Evolutionary conservation across 352 stramenopile species (phyloP).

Genomic region (Pythium brachiatum): DNA sequence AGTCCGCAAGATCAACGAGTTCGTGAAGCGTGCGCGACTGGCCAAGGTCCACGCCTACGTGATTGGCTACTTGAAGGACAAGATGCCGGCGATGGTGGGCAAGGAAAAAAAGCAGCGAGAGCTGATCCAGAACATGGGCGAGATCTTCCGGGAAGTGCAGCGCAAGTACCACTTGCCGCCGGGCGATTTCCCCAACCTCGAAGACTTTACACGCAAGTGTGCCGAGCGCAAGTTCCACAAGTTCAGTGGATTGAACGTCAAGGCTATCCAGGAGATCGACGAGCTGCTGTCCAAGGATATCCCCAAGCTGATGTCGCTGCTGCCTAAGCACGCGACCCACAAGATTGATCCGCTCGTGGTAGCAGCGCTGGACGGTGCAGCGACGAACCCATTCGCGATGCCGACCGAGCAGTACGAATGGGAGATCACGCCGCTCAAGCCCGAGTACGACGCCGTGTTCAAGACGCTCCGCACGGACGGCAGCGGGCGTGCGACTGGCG

Average conservation of each 20-base stretch:
- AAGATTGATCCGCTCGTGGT: slow-evolving; percentile 9
- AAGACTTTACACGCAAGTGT: slow-evolving; percentile 86
- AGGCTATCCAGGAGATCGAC: slow-evolving; percentile 96
- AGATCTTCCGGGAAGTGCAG: slow-evolving; percentile 96
- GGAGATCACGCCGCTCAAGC: slow-evolving; percentile 65
- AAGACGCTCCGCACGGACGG: slow-evolving; percentile 58
- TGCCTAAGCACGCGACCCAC: slow-evolving; percentile 57
- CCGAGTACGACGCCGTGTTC: slow-evolving; percentile 85
- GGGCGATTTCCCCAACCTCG: slow-evolving; percentile 93
- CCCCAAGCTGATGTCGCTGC: slow-evolving; percentile 86
- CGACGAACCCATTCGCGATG: slow-evolving; percentile 36
- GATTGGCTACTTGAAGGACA: slow-evolving; percentile 93
- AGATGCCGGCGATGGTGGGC: slow-evolving; percentile 97
- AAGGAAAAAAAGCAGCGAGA: slow-evolving; percentile 97
- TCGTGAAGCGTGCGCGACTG: slow-evolving; percentile 95
- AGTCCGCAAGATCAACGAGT: slow-evolving; percentile 92
- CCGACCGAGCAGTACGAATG: slow-evolving; percentile 39
- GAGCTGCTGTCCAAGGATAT: slow-evolving; percentile 97
- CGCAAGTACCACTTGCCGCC: slow-evolving; percentile 96
- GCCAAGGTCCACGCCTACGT: slow-evolving; percentile 98
- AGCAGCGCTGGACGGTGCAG: slow-evolving; percentile 7
- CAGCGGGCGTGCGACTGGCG: slow-evolving; percentile 50
- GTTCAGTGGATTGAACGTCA: slow-evolving; percentile 92
- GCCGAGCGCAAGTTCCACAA: slow-evolving; percentile 88
- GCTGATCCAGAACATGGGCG: slow-evolving; percentile 92